Evolutionary conservation across 2,329 filamentous ascomycete genomes (phyloP).

Genomic region (Aureobasidium sp.): DNA sequence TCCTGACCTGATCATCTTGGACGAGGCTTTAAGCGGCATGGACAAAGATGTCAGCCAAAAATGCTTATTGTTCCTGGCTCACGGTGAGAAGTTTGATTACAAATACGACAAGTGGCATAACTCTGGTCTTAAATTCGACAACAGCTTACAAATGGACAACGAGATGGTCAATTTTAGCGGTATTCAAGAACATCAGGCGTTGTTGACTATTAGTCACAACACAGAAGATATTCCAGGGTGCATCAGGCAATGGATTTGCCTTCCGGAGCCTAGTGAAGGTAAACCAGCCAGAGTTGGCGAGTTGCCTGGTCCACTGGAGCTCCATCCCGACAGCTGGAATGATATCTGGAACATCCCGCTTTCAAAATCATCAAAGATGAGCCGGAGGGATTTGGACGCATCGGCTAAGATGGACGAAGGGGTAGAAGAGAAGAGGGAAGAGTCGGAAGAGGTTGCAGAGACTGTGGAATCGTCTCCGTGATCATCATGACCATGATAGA

Average conservation of each 20-base stretch:
- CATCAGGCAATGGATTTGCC: constrained; percentile 74
- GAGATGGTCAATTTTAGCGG: constrained; percentile 49
- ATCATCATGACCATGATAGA: no score
- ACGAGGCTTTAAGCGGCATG: constrained; percentile 44
- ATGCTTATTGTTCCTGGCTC: constrained; percentile 68
- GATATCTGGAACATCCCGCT: constrained; percentile 49
- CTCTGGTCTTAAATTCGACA: not conserved
- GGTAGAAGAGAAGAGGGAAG: no score
- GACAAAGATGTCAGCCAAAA: constrained; percentile 63
- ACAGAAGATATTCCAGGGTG: constrained; percentile 82
- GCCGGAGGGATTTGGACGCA: not conserved
- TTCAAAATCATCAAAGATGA: not conserved
- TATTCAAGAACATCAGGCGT: constrained; percentile 61
- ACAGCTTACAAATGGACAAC: constrained; percentile 26
- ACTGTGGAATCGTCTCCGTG: no score
- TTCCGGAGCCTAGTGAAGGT: constrained; percentile 65
- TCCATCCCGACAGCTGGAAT: constrained; percentile 50
- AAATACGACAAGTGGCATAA: not conserved
- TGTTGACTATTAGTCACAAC: constrained; percentile 88
- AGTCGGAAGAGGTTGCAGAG: no score
- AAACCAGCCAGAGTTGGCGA: constrained; percentile 54
- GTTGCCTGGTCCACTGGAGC: constrained; percentile 52
- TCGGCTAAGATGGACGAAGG: not conserved
- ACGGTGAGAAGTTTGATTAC: constrained; percentile 26
- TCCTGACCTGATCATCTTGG: constrained; percentile 41